Evolutionary conservation across 306 rosid species (phyloP), one percentile per base, ranked within the genome.

Genomic region (Rubus idaeus): DNA sequence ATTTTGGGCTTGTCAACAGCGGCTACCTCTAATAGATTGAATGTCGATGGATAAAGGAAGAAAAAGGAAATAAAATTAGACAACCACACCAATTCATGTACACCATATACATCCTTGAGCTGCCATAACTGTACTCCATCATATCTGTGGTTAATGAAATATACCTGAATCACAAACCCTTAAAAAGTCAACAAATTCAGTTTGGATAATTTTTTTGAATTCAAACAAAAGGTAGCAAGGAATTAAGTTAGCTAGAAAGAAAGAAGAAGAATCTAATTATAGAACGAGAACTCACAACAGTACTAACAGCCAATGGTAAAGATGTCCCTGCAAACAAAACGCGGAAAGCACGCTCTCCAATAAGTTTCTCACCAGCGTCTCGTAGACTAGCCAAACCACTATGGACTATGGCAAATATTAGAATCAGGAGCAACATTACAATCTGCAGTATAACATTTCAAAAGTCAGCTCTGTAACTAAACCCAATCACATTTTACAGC

Each of bases 1-100:
- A 95, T 77, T 82, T 95, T 90, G 67, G 98, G 98, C 88, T 95
- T 95, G 87, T 95, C 98, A 75, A 95, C 96, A 21, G 98, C 98
- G 2, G 98, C 98, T 35, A 95, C 96, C 83, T 95, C 98, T 71
- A 95, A 75, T 63, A 95, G 93, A 86, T 95, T 95, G 77, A 95
- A 95, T 50, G 98, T 95, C 6, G 98, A 92, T 37, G 98, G 98
- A 74, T 95, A 95, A 40, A 95, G 85, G 75, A 95, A 87, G 79
- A 90, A 49, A 90, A 95, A 95, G n/a, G 97, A 92, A 79, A 92
- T 45, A 78, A 95, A 92, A 65, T 86, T 83, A 73, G 96, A 87
- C 37, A 95, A 73, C 98, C 98, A 95, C 91, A 92, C 80, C 6
- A 90, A 56, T 79, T 90, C 88, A 84, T 92, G 98, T 66, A 92